Evolutionary conservation across 768 basidiomycete genomes (phyloP), one percentile per base, ranked within the genome.

Genomic region (Tylopilus sp.): DNA sequence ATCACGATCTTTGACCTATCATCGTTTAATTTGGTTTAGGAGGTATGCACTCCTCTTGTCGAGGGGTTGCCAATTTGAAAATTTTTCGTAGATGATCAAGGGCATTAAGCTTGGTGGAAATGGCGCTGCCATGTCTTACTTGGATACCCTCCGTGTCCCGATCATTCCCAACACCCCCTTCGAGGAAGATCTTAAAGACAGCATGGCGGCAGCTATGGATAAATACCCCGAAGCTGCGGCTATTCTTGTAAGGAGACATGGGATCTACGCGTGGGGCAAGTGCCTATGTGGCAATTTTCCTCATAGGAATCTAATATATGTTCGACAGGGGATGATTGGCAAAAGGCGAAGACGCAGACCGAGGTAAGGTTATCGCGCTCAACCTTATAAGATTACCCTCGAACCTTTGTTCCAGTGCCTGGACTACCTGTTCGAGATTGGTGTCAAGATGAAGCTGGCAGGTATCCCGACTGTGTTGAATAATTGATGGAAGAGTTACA

Each of bases 161-260:
- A 93, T 95, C 62, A 95, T 94, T 53, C 86, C 91, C 58, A 95
- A 94, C 62, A 95, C 92, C 1, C 91, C 91, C 5, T 78, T 88
- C 52, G 92, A 95, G 66, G 91, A 93, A 66, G 91, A 93, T 65
- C 73, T 95, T 51, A 88, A 84, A 53, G 89, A 89, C 38, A 86
- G 88, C 55, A 93, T 95, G 91, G 89, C 83, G 0, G 82, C 81
- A 31, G 91, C 91, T 3, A 92, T 94, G 88, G 67, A 71, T 10
- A 79, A 81, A 54, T 84, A 87, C 61, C 92, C 91, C 0, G 80
- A 90, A 40, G 87, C 92, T 0, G 80, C 86, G 2, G 92, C 75
- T 2, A 75, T 91, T 12, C 80, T 93, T 18, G 90, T 91, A 11
- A 77, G 88, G 41, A 70, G 88, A 42, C 89, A 91, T 58, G 87